A percentile compares a stretch with the other conserved stretches of the same genome.
These are phyloP conservation scores for Acrodontium crateriforme DNA, from an alignment of 2,329 filamentous ascomycete species.

Conservation along the genomic window DNA sequence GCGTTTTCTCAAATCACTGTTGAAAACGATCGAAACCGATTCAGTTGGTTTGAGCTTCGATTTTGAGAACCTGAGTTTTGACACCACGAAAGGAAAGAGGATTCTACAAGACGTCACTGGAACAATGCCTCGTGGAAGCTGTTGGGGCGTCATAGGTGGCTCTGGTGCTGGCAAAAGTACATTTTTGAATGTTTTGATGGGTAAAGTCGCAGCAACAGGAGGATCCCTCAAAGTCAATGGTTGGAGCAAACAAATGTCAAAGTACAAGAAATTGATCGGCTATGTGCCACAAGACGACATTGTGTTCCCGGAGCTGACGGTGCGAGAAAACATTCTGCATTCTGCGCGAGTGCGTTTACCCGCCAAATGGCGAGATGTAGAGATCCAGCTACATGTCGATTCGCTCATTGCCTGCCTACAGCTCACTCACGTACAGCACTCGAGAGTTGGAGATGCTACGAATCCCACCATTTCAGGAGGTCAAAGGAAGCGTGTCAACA, in stretches of 20 bases:
- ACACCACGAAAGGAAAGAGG: constrained; percentile 15
- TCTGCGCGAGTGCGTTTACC: constrained; percentile 43
- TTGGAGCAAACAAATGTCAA: constrained; percentile 27
- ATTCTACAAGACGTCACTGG: constrained; percentile 43
- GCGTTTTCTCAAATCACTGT: constrained; percentile 40
- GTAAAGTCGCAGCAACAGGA: constrained; percentile 37
- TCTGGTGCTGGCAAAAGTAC: constrained; percentile 47
- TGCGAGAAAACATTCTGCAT: constrained; percentile 48
- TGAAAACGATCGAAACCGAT: constrained; percentile 36
- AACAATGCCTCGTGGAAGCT: constrained; percentile 38
- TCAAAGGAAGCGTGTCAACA: constrained; percentile 43
- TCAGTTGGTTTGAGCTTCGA: constrained; percentile 41
- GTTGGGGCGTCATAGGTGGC: constrained; percentile 48
- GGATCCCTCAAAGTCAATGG: constrained; percentile 42
- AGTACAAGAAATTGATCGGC: constrained; percentile 46
- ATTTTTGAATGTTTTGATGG: constrained; percentile 49
- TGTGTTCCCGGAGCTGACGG: constrained; percentile 45
- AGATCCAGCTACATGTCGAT: constrained; percentile 42
- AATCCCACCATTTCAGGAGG: constrained; percentile 43
- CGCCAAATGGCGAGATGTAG: constrained; percentile 34
- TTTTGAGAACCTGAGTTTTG: constrained; percentile 33
- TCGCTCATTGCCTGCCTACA: constrained; percentile 41
- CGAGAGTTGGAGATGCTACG: constrained; percentile 37
- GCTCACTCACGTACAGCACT: constrained; percentile 38
- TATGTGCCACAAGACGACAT: constrained; percentile 51